Evolutionary conservation across 108 stramenopile species (phyloP), one percentile per base, ranked within the genome.

Genomic region (Conticribra weissflogii): DNA sequence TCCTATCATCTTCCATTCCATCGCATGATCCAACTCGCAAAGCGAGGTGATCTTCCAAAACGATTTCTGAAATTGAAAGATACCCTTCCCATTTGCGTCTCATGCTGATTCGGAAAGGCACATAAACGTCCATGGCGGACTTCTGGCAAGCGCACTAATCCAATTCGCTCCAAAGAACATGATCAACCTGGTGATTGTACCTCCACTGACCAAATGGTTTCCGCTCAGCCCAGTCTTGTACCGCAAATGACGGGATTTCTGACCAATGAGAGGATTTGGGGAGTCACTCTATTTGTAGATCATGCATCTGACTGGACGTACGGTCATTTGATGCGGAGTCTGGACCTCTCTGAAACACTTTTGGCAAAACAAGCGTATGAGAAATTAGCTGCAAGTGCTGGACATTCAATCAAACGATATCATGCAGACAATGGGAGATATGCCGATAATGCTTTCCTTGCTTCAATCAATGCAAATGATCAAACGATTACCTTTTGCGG

Each of bases 131-230:
- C 66, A 0, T 76, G 74, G 74, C 29, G 67, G 0, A 15, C 34
- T 15, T 60, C 60, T 45, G 48, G 60, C 12, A 71, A 61, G 34
- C 9, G 49, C 15, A 50, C 14, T 12, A 30, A 54, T 24, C 36
- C 15, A 2, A 61, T 70, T 32, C 14, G 54, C 2, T 61, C 27
- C 8, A 21, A 57, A 0, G 15, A 25, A 1, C 54, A 69, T 5
- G 15, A 30, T 22, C 0, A 50, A 2, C 77, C 83, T 1, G 84
- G 83, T 2, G 61, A 75, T 8, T 18, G 50, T 3, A 59, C 79
- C 2, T 85, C 87, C 3, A 53, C 60, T 7, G 84, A 88, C 58
- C 71, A n/a, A n/a, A n/a, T n/a, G n/a, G n/a, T n/a, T n/a, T n/a
- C n/a, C n/a, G n/a, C n/a, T n/a, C n/a, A n/a, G 24, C 77, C 54